Base-by-base conservation (phyloP, 1,284 basidiomycete genomes). In the Trichosporon sp. region DNA sequence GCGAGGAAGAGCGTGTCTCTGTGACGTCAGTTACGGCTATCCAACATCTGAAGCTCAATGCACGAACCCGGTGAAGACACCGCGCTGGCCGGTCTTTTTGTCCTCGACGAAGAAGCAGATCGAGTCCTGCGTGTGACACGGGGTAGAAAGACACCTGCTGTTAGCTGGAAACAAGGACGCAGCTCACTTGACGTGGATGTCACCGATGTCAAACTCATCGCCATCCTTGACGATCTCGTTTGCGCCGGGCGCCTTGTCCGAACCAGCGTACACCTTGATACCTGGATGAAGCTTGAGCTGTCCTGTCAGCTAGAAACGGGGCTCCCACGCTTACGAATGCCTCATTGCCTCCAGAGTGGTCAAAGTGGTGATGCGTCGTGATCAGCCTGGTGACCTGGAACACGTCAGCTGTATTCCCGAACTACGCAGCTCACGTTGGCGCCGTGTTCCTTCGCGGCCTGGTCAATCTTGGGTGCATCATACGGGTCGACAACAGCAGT, bases 91-190 rank as follows among this genome's bases (percentile, higher is more conserved):
- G 0, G 90, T 88, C 75, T 89, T 89, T 46, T 85, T 75, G 84
- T 88, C 86, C 51, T 91, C 91, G 69, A 91, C 87, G 81, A 91
- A 89, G 86, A 91, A 98, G 85, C 93, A 96, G 79, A 96, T 96
- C 56, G 94, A 96, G 84, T 98, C 96, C 80, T 94, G 93, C 1
- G 96, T 98, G 82, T 98, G 96, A 84, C 95, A 97, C 0, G 96
- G 96, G 0, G 96, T 99, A 12, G 92, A 91, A 19, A 95, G 84
- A 82, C 91, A 92, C 81, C 92, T 93, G 65, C 54, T 32, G 63
- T 68, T 8, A 71, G 67, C 40, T 35, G 32, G 35, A 11, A 7
- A 14, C 4, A 4, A 16, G 19, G 21, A 10, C 10, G 8, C 2
- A 51, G 65, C 65, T 66, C 66, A 92, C 92, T 86, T 90, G 84